Base-by-base conservation (phyloP, 2,329 filamentous ascomycete genomes). In the Lecanicillium sp. region DNA sequence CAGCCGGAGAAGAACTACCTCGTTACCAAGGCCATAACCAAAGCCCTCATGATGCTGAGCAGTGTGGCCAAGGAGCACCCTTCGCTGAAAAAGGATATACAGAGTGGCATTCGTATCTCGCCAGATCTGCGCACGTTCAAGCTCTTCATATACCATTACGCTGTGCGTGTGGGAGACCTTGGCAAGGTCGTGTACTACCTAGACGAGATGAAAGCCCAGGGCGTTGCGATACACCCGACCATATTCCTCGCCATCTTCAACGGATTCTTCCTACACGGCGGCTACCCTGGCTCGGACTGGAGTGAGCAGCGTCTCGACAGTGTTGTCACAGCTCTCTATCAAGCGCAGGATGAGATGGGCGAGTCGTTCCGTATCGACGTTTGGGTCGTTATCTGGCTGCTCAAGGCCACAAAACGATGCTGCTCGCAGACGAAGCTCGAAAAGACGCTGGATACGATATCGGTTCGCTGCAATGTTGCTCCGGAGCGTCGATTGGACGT, bases 221-320 rank as follows among this genome's bases (percentile, higher is more conserved):
- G 75, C 3, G 72, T 95, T 3, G 78, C 81, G 0, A 69, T 91
- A 14, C 81, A 91, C 52, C 86, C 85, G 5, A 78, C 84, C 49
- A 78, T 95, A 20, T 96, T 91, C 59, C 72, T 93, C 30, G 76
- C 85, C 7, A 71, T 97, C 3, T 87, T 97, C 67, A 84, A 88
- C 57, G 90, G 87, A 0, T 98, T 97, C 60, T 74, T 77, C 26
- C 64, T 70, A 2, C 84, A 95, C 59, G 91, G 90, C 10, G 82
- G 81, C 21, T 61, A 71, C 20, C 71, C 54, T 1, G 65, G 82
- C 53, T 82, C 83, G 0, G 74, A 79, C 11, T 98, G 93, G 91
- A 88, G 80, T 23, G 69, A 72, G 24, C 66, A 76, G 54, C 77
- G 81, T n/a, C 75, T 97, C 3, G 75, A 84, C 36, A 74, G 72